These are phyloP conservation scores for Glebionis coronaria DNA, from an alignment of 129 eudicot genomes.

Conservation along the genomic window DNA sequence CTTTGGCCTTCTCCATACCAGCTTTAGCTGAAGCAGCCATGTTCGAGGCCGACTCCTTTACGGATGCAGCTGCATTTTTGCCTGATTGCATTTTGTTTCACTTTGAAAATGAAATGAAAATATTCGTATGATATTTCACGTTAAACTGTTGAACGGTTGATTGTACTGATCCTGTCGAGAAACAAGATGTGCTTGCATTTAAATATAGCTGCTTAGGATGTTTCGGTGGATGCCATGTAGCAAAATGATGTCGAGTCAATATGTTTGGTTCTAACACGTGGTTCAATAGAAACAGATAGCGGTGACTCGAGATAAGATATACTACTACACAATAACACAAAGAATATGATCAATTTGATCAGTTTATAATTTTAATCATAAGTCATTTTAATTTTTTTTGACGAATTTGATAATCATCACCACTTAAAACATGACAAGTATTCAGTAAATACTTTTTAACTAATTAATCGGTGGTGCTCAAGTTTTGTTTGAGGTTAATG, in stretches of 20 bases:
- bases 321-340: no score
- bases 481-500: no score
- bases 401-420: no score
- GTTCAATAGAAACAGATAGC: not conserved
- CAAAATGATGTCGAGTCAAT: constrained; percentile 13
- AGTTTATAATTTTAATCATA: no score
- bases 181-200: not conserved
- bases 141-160: not conserved
- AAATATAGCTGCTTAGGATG: constrained; percentile 13
- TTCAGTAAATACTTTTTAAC: no score
- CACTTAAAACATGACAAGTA: no score
- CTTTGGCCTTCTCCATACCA: constrained; percentile 62
- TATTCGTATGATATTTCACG: not conserved
- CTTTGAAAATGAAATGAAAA: not conserved
- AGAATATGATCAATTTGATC: no score
- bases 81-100: constrained; percentile 39
- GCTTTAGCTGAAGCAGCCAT: constrained; percentile 51
- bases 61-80: constrained; percentile 32
- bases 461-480: no score
- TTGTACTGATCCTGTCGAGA: not conserved
- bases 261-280: not conserved
- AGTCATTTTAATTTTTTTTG: no score
- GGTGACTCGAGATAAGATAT: not conserved
- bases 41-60: constrained; percentile 43
- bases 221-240: constrained; percentile 18